A percentile compares a stretch with the other conserved stretches of the same genome.
Conservation (phyloP, 176 grass and related monocot genomes). For the Rhynchospora pubera region DNA sequence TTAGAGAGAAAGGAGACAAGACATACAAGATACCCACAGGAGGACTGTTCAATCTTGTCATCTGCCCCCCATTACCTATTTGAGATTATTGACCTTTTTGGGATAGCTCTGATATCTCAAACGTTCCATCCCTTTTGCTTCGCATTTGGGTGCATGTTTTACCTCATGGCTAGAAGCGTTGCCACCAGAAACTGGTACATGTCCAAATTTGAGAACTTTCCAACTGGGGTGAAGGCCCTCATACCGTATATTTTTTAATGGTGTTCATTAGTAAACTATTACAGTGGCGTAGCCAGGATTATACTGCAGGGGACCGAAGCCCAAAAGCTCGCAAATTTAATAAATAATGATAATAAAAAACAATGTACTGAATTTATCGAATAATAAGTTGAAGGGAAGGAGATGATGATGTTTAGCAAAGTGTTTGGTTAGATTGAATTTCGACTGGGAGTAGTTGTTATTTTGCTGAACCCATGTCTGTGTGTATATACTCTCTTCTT, state of each 20-base stretch:
- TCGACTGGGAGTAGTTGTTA: too few species aligned
- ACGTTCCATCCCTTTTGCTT: conserved; percentile 38
- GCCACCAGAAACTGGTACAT: conserved; percentile 69
- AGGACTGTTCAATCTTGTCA: conserved; percentile 47
- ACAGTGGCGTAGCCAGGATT: too few species aligned
- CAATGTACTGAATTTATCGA: too few species aligned
- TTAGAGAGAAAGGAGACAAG: conserved; percentile 31
- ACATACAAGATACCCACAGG: conserved; percentile 62
- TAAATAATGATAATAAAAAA: too few species aligned
- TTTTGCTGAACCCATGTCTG: too few species aligned
- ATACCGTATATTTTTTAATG: conserved; percentile 51
- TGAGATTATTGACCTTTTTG: conserved; percentile 57
- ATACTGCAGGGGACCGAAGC: too few species aligned
- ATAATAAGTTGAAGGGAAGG: too few species aligned
- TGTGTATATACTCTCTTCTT: too few species aligned
- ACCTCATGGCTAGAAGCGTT: conserved; percentile 59
- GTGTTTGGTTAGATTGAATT: too few species aligned
- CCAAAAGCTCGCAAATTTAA: too few species aligned
- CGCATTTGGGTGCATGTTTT: conserved; percentile 33
- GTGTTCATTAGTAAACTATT: too few species aligned
- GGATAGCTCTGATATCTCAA: conserved; percentile 57
- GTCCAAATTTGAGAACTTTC: conserved; percentile 55
- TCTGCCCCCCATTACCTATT: conserved; percentile 82
- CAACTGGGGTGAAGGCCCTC: conserved; percentile 42
- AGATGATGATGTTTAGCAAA: too few species aligned